Percentiles rank a stretch among this genome's conserved stretches.
Evolutionary conservation across 2,329 filamentous ascomycete genomes (phyloP).

Genomic region (Aspergillus amoenus): DNA sequence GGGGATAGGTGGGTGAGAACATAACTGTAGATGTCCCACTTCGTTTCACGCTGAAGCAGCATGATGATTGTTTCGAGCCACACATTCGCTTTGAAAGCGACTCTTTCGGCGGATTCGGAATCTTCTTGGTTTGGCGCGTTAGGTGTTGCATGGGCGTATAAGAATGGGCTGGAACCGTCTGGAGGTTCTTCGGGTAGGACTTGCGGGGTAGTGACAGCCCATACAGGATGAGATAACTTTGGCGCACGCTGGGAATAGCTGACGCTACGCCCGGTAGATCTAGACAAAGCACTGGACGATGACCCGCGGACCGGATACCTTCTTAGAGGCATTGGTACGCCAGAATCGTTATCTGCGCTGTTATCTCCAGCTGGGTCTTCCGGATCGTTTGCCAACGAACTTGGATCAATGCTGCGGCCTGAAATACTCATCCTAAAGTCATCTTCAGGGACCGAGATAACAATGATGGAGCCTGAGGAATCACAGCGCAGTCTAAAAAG

Average conservation of each 20-base stretch:
- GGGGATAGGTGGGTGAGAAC: slow-evolving; percentile 81
- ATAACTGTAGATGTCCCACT: slow-evolving; percentile 94
- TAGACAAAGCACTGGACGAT: slow-evolving; percentile 27
- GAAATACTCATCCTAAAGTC: slow-evolving; percentile 71
- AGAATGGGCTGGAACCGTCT: slow-evolving; percentile 48
- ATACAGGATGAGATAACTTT: slow-evolving; percentile 48
- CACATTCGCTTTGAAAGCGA: slow-evolving; percentile 58
- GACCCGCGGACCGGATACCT: slow-evolving; percentile 34
- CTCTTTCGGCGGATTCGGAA: slow-evolving; percentile 30
- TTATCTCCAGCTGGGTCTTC: slow-evolving; percentile 43
- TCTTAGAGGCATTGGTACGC: slow-evolving; percentile 23
- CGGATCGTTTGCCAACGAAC: slow-evolving; percentile 42
- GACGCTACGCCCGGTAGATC: slow-evolving; percentile 33
- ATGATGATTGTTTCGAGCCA: slow-evolving; percentile 78
- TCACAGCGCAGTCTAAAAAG: slow-evolving; percentile 82
- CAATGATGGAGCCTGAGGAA: slow-evolving; percentile 72
- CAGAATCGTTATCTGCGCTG: slow-evolving; percentile 38
- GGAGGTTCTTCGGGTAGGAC: slow-evolving; percentile 56
- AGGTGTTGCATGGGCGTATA: slow-evolving; percentile 49
- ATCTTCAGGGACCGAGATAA: slow-evolving; percentile 69
- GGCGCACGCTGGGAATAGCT: slow-evolving; percentile 32
- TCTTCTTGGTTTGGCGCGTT: slow-evolving; percentile 31
- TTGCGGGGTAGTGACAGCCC: slow-evolving; percentile 57
- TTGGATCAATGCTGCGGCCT: slow-evolving; percentile 60
- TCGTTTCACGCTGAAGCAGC: slow-evolving; percentile 71